Base-by-base conservation (phyloP, 1,284 basidiomycete species). In the Tylopilus sp. region DNA sequence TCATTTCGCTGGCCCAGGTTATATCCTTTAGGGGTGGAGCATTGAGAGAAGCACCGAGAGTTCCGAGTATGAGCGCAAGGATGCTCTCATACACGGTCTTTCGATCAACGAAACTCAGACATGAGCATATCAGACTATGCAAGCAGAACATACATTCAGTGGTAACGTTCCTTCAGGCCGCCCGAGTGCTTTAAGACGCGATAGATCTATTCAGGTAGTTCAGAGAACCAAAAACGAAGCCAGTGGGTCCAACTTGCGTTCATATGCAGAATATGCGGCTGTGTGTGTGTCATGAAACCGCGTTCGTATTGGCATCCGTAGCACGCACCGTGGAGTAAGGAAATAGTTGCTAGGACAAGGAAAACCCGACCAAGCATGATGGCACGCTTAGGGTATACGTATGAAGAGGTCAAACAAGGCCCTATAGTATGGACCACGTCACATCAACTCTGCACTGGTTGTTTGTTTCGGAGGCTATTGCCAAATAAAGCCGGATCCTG, bases 1-100 rank as follows among this genome's bases (percentile, higher is more conserved):
- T 82, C 90, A 93, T 92, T 72, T 94, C 91, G 64, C 88, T 90
- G n/a, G 90, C 82, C 91, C 90, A 94, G 31, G 87, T 86, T 56
- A 92, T 88, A 62, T 91, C 88, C 60, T 86, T 88, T 39, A 92
- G 70, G 31, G 79, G 71, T 4, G 87, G 80, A n/a, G 86, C 78
- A 57, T 81, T 85, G 50, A 90, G 62, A 11, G 83, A 81, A 29
- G 89, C 85, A 11, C 89, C 90, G 5, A 91, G 55, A 7, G 84
- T 84, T 15, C 89, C 88, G 8, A 90, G 59, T 11, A 84, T 62
- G n/a, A 92, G 75, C 0, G 84, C 81, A 43, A 83, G 55, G 20
- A 89, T 61, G 7, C 84, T 80, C 68, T 93, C 90, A 31, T 86
- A 56, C 20, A 88, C 73, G 55, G 88, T 86, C 91, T 94, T 64